A percentile compares a stretch with the other conserved stretches of the same genome.
Evolutionary conservation across 129 eudicot species (phyloP).

Genomic region (Heracleum sosnowskyi): DNA sequence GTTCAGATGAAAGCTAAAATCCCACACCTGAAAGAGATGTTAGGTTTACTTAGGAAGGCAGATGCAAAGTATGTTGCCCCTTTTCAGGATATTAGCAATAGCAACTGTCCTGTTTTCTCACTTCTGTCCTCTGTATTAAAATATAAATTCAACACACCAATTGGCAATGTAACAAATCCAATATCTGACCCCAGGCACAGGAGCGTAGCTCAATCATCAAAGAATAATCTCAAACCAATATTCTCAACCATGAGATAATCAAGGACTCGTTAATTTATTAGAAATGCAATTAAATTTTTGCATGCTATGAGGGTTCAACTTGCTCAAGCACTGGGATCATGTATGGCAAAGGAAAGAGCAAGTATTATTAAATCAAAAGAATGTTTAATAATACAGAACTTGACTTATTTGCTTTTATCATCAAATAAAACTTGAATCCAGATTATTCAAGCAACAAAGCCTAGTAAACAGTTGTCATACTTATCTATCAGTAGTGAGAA

Average conservation of each 20-base stretch:
- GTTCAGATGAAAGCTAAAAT: slow-evolving; percentile 64
- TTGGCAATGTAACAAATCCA: background rate
- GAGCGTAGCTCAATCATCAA: background rate
- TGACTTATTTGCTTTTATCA: background rate
- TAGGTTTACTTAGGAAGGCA: background rate
- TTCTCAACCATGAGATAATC: background rate
- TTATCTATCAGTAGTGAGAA: background rate
- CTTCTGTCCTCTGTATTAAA: background rate
- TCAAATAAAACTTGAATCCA: background rate
- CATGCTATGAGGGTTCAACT: background rate
- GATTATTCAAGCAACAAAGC: background rate
- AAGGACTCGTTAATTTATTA: background rate
- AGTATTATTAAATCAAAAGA: too few relatives aligned
- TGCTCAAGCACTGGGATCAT: background rate
- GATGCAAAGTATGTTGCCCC: background rate
- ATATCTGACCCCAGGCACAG: background rate
- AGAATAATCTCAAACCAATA: background rate
- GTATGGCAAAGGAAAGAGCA: background rate
- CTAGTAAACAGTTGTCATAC: background rate
- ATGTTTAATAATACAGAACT: background rate
- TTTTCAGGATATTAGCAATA: background rate
- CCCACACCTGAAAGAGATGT: slow-evolving; percentile 62
- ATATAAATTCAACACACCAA: background rate
- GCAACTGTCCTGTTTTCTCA: background rate
- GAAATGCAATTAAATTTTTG: background rate